Conservation (phyloP, 169 alveolate species). For the Fabrea salina region DNA sequence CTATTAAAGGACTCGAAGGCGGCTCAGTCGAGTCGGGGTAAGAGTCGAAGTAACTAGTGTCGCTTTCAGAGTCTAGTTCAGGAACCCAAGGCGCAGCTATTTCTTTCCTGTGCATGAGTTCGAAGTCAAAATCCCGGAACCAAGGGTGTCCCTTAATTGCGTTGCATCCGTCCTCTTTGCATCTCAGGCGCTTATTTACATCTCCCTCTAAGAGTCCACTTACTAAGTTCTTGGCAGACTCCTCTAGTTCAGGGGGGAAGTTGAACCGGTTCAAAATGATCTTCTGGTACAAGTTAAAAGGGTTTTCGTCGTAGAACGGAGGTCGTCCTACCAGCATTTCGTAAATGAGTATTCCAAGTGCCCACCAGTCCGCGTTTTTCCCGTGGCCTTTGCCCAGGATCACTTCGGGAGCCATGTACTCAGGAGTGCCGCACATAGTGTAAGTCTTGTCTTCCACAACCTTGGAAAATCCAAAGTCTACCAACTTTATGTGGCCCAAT, state of each 20-base stretch:
- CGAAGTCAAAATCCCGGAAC: constrained; percentile 82
- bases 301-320: constrained; percentile 29
- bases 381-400: constrained; percentile 59
- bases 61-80: constrained; percentile 60
- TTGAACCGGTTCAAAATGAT: constrained; percentile 8
- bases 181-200: not conserved
- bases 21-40: constrained; percentile 69
- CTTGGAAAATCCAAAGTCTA: constrained; percentile 76
- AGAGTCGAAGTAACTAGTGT: constrained; percentile 74
- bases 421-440: constrained; percentile 85
- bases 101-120: constrained; percentile 45
- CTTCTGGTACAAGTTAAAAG: constrained; percentile 23
- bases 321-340: constrained; percentile 56
- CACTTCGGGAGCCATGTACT: constrained; percentile 84
- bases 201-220: not conserved
- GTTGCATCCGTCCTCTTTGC: not conserved
- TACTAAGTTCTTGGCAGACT: not conserved
- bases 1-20: not conserved
- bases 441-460: constrained; percentile 63
- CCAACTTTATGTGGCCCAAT: constrained; percentile 71
- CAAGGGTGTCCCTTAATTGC: not conserved
- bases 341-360: constrained; percentile 53
- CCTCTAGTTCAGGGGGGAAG: not conserved
- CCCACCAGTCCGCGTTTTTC: constrained; percentile 58
- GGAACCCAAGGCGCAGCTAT: constrained; percentile 86